These are phyloP conservation scores for Sclerotinia borealis DNA, from an alignment of 2,329 filamentous ascomycete genomes.

Conservation along the genomic window DNA sequence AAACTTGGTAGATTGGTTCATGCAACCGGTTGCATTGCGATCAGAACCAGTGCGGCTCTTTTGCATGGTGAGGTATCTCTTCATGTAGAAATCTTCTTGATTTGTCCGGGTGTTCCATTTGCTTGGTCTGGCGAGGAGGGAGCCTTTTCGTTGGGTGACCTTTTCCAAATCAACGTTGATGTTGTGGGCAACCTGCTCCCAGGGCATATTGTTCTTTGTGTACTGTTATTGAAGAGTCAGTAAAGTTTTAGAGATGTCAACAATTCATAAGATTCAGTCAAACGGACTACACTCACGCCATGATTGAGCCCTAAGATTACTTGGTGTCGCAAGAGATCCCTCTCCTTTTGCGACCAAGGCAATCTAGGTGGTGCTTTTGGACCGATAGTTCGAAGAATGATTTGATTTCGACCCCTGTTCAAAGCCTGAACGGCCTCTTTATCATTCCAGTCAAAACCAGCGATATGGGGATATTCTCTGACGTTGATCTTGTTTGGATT, in stretches of 20 bases:
- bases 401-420: slow-evolving; percentile 12
- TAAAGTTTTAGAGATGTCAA: background rate
- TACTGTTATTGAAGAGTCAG: background rate
- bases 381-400: background rate
- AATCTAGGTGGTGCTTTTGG: background rate
- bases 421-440: background rate
- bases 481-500: slow-evolving; percentile 2
- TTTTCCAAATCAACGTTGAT: background rate
- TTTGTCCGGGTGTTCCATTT: background rate
- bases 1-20: slow-evolving; percentile 2
- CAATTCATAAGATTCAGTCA: too few relatives aligned
- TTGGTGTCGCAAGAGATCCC: slow-evolving; percentile 2
- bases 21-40: background rate
- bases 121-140: background rate
- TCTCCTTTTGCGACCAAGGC: slow-evolving; percentile 12
- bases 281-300: background rate
- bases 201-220: background rate
- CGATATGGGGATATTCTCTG: slow-evolving; percentile 9
- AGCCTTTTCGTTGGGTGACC: background rate
- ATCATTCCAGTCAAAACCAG: slow-evolving; percentile 14
- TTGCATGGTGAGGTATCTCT: background rate
- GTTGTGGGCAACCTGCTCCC: slow-evolving; percentile 7
- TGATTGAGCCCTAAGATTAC: background rate
- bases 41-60: background rate
- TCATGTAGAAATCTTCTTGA: background rate